Base-by-base conservation (phyloP, 441 rosid species). In the Euphorbia schlechtendalii region DNA sequence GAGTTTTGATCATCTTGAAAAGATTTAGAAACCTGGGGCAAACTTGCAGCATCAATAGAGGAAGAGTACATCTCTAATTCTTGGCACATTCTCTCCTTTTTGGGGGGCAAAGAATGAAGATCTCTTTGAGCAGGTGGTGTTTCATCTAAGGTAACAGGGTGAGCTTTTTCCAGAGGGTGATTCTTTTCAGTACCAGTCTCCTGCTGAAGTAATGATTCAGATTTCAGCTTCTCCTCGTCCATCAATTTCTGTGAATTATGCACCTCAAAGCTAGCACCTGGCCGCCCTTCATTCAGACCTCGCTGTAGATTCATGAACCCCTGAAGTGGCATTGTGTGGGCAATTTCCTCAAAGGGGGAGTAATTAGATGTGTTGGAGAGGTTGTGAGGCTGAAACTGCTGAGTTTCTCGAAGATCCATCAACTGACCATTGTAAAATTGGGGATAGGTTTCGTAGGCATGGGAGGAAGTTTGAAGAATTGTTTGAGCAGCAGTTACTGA, bases 401-500 rank as follows among this genome's bases (percentile, higher is more conserved):
- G 70, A 38, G 62, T 58, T 73, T 75, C 88, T 63, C 74, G 76
- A 55, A 40, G 83, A 71, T 83, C 86, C 76, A 80, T 71, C 74
- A 68, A 71, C 58, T 80, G 87, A 59, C 77, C 84, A 4, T 61
- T 74, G 60, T 74, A 74, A 73, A 70, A 71, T 54, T 74, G 89
- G 3, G 86, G 81, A 70, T 72, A 66, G 30, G 76, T 74, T 72
- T 88, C 92, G 56, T 51, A 53, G 32, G 76, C 87, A 62, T 27
- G 58, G 46, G 81, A 77, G 66, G 85, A 76, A 70, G 67, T 69
- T 36, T 76, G 76, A 38, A 71, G 48, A 63, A 76, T 66, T n/a
- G 80, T 80, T 73, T 72, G 84, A 61, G 84, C 81, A 70, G 80
- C 66, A 72, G 79, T 70, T 40, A 71, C 76, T 45, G 80, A 76